Base-by-base conservation (phyloP, 192 early-diverging fungal genomes). In the Podochytrium sp. region DNA sequence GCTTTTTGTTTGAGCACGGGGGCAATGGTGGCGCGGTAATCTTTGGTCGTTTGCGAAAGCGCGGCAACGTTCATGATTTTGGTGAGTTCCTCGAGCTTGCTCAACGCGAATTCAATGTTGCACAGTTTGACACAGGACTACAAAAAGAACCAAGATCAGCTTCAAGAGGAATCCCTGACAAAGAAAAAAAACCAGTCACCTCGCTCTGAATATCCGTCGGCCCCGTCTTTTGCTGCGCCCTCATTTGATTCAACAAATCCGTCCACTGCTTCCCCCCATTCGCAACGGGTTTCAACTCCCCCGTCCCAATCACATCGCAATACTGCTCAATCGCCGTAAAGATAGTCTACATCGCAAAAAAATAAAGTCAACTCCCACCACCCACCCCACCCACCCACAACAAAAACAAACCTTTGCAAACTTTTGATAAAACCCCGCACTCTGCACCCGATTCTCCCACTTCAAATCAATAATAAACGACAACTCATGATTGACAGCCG, bases 41-140 rank as follows among this genome's bases (percentile, higher is more conserved):
- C 74, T 50, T 80, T 79, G 14, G 80, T 53, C 27, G 76, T 78
- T 39, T 72, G 55, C 16, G 80, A 73, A 20, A 84, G 62, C 1
- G 79, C 76, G 2, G 66, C 59, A 0, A 86, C 85, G 59, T 87
- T 78, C 83, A 87, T 86, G 55, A 80, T 78, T n/a, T 71, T 32
- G 59, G 83, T 83, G 76, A 87, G 82, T 50, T 87, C 85, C 27
- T 83, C 76, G 32, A 87, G 78, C 53, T 87, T 87, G 33, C 49
- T 65, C 71, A 83, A 74, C 12, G 86, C 86, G 62, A 80, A 85
- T 43, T 84, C 80, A 43, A 87, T 82, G 68, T 87, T 87, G 67
- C 86, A 84, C 29, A 87, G 78, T 71, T 87, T 87, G 7, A 84
- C 86, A 74, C 86, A 87, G 3, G 82, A 86, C 80, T 86, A 51